Evolutionary conservation across 2,329 filamentous ascomycete genomes (phyloP).

Genomic region (Colletotrichum acutatum): DNA sequence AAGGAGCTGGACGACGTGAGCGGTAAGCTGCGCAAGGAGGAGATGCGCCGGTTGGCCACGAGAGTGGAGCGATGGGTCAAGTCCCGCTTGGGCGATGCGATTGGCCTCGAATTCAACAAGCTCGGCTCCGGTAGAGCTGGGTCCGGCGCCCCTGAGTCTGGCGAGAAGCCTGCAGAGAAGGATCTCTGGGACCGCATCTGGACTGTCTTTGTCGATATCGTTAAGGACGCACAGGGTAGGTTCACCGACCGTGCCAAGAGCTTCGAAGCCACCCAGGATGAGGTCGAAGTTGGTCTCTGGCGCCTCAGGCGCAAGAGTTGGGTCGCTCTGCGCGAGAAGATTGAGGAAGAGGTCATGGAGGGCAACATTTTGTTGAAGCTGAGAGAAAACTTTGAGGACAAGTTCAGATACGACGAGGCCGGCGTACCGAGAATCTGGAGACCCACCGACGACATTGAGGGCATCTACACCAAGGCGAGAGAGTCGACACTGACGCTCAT

Average conservation of each 20-base stretch:
- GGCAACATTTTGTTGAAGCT: slow-evolving; percentile 96
- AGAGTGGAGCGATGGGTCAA: slow-evolving; percentile 95
- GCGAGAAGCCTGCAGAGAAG: slow-evolving; percentile 82
- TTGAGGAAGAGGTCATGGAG: slow-evolving; percentile 98
- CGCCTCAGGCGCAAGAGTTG: slow-evolving; percentile 92
- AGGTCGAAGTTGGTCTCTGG: slow-evolving; percentile 94
- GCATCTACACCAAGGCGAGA: slow-evolving; percentile 89
- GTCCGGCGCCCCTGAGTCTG: slow-evolving; percentile 80
- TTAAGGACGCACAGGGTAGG: slow-evolving; percentile 84
- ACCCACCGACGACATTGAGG: slow-evolving; percentile 96
- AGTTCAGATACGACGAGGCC: slow-evolving; percentile 96
- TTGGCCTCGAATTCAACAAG: slow-evolving; percentile 96
- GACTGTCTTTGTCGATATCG: slow-evolving; percentile 83
- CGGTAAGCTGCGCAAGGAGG: slow-evolving; percentile 85
- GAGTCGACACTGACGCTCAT: slow-evolving; percentile 94
- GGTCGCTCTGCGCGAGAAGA: slow-evolving; percentile 87
- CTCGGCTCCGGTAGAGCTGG: slow-evolving; percentile 89
- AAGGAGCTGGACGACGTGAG: slow-evolving; percentile 94
- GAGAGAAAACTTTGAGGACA: slow-evolving; percentile 98
- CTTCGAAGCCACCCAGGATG: slow-evolving; percentile 91
- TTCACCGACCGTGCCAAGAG: slow-evolving; percentile 91
- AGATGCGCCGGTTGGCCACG: slow-evolving; percentile 92
- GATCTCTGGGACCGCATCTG: slow-evolving; percentile 97
- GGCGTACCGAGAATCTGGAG: slow-evolving; percentile 97
- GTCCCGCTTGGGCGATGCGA: slow-evolving; percentile 84